Evolutionary conservation across 2,329 filamentous ascomycete genomes (phyloP).

Genomic region (Epichloe brachyelytri): DNA sequence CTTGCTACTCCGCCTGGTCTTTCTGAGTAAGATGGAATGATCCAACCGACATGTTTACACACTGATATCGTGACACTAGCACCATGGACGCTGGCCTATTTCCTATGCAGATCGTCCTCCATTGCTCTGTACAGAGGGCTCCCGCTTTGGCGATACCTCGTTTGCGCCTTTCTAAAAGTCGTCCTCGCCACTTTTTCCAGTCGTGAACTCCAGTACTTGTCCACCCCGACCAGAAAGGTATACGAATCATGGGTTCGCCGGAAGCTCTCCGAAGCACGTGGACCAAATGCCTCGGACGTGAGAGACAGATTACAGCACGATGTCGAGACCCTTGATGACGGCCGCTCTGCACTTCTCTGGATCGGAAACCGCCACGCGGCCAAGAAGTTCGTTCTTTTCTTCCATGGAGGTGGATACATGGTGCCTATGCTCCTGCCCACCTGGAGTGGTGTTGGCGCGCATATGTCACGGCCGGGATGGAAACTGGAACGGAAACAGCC

Average conservation of each 20-base stretch:
- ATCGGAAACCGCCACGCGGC: background rate
- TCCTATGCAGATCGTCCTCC: background rate
- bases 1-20: background rate
- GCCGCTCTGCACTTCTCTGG: conserved; percentile 1
- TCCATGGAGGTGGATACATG: background rate
- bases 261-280: background rate
- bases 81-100: background rate
- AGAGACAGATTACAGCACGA: conserved; percentile 1
- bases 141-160: background rate
- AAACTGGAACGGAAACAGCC: conserved; percentile 4
- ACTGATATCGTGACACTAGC: background rate
- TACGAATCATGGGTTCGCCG: conserved; percentile 5
- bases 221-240: background rate
- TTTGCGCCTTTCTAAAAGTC: conserved; percentile 3
- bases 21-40: background rate
- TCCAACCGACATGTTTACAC: too few relatives aligned
- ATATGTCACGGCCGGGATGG: background rate
- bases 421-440: background rate
- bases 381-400: background rate
- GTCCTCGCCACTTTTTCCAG: background rate
- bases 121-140: background rate
- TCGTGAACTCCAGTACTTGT: conserved; percentile 6
- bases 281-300: background rate
- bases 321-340: conserved; percentile 5
- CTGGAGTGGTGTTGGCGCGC: background rate